Base-by-base conservation (phyloP, 176 grass and related monocot genomes). In the Tuctoria greenei region DNA sequence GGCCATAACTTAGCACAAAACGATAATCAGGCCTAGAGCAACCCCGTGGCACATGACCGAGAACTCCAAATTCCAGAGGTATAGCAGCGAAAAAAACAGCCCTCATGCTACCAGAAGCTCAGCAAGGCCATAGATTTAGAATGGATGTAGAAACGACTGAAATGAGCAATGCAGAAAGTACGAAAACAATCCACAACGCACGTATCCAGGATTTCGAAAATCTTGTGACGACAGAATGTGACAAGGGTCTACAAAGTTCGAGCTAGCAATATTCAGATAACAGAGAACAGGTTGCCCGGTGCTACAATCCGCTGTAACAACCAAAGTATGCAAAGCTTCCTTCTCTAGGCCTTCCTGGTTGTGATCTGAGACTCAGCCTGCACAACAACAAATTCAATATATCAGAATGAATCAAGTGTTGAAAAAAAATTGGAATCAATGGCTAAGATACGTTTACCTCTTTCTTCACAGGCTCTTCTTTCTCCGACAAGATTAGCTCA, bases 321-420 rank as follows among this genome's bases (percentile, higher is more conserved):
- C 0, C 34, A 25, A 10, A 13, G 10, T 58, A 58, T 11, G 56
- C 20, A 34, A 15, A 75, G n/a, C 10, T 45, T 59, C 43, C 42
- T 66, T 31, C 61, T 68, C 78, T 90, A 85, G 28, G 74, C 80
- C 86, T 92, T 96, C 79, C 84, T 90, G 56, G 92, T 73, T 11
- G 89, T 84, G 23, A 96, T 90, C 74, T 96, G 93, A 2, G 93
- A 90, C 60, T 96, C 87, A 0, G 81, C 83, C 93, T 96, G 72
- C 66, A 77, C 2, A 31, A 31, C 31, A 50, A 36, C 3, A 71
- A 67, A 61, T 38, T 4, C 23, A 20, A 58, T 26, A 13, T 23
- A 58, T 26, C 55, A 58, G 10, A 25, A 58, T 26, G 10, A 58
- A 31, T n/a, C 2, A 31, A 31, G 31, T 31, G 31, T 31, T 31